Conservation (phyloP, 805 yeast genomes). For the Kregervanrija fluxuum region DNA sequence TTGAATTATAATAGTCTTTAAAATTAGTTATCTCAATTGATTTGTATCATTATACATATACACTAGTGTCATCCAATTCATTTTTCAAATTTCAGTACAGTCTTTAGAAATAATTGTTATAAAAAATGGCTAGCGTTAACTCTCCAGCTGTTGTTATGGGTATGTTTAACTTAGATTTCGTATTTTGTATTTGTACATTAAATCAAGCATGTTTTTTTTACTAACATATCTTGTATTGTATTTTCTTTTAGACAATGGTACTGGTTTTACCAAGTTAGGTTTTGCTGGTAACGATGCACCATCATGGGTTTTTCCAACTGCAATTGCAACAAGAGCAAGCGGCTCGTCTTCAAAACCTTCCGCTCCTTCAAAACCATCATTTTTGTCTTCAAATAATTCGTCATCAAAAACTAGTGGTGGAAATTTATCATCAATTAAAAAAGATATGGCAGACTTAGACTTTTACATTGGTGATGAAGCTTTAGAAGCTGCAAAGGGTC, state of each 20-base stretch:
- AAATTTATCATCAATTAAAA: constrained; percentile 31
- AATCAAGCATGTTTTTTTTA: constrained; percentile 1
- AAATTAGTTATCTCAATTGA: no score
- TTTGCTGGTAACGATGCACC: constrained; percentile 99
- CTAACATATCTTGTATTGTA: constrained; percentile 2
- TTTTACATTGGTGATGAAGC: constrained; percentile 97
- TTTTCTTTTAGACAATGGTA: constrained; percentile 59
- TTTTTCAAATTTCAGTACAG: no score
- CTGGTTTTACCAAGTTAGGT: constrained; percentile 95
- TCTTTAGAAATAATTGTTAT: not conserved
- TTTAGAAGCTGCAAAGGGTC: constrained; percentile 80
- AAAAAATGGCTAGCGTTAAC: constrained; percentile 51
- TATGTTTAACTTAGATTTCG: constrained; percentile 33
- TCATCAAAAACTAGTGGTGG: constrained; percentile 13
- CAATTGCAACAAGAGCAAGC: constrained; percentile 71
- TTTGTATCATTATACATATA: no score
- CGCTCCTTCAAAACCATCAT: constrained; percentile 41
- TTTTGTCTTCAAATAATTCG: constrained; percentile 27
- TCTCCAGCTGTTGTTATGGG: constrained; percentile 97
- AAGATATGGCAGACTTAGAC: constrained; percentile 92
- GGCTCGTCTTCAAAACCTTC: constrained; percentile 34
- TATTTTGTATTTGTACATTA: not conserved
- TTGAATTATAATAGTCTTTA: no score
- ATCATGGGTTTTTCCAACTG: constrained; percentile 95
- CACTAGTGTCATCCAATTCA: no score